Base-by-base conservation (phyloP, 140 eudicot species). In the Oenanthe javanica region DNA sequence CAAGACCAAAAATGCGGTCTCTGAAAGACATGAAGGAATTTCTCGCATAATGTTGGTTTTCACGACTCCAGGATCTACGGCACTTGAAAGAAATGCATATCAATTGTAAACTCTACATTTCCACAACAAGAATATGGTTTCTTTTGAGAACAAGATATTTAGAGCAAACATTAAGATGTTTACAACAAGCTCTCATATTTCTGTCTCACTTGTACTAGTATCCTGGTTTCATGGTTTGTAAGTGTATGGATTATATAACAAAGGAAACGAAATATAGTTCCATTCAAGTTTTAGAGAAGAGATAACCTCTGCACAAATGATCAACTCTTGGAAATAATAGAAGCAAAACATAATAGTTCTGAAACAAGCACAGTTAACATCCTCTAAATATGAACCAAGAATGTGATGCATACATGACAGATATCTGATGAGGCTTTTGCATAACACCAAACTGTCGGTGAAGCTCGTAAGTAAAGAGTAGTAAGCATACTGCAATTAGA, bases 1-100 rank as follows among this genome's bases (percentile, higher is more conserved):
- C 79, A 93, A 19, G 42, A 59, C 83, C 40, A 75, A 25, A 82
- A 66, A 85, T n/a, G 98, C 97, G 57, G 82, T 57, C 48, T 80
- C 73, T 13, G 91, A 81, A 72, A 93, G 77, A 74, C 67, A 79
- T 40, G 79, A 77, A 18, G 98, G 98, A 72, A 91, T 71, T 85
- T 91, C 98, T 79, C 91, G 86, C 98, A 93, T 91, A 73, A 93
- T 89, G 55, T 91, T 85, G 54, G 98, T 93, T 87, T 87, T 82
- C 81, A 89, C 97, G 3, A 82, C 86, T 82, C 98, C 97, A 47
- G 98, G 98, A 79, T 93, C 97, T 77, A 66, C 98, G 51, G 92
- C 96, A 77, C 98, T 93, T 79, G 54, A 83, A 74, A 67, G 66
- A 27, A 25, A 45, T 11, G 9, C 25, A 49, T 46, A 47, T 36